Percentiles rank a stretch among this genome's conserved stretches.
These are phyloP conservation scores for Tolypocladium guangdongense DNA, from an alignment of 2,329 filamentous ascomycete species.

Conservation along the genomic window DNA sequence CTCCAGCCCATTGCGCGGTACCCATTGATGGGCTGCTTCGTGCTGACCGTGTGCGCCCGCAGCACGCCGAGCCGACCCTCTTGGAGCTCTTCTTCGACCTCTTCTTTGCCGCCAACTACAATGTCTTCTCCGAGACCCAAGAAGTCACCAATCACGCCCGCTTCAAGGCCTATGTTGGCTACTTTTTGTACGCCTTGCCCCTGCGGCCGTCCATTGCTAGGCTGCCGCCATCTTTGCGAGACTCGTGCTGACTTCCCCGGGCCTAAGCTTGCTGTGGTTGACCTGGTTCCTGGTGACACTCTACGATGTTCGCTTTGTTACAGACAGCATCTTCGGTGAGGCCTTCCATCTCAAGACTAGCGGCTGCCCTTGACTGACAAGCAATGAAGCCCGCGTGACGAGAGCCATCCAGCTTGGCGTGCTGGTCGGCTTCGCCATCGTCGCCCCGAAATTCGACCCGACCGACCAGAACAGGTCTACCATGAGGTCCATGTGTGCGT, in stretches of 20 bases:
- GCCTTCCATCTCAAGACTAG: no score
- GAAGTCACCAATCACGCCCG: slow-evolving; percentile 18
- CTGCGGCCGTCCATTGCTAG: neutral
- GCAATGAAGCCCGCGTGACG: slow-evolving; percentile 34
- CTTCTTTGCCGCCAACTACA: slow-evolving; percentile 47
- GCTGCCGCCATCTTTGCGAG: neutral
- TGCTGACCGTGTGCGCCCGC: neutral
- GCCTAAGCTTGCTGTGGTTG: slow-evolving; percentile 46
- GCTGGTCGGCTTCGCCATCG: slow-evolving; percentile 54
- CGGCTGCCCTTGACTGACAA: neutral
- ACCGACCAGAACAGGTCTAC: slow-evolving; percentile 23
- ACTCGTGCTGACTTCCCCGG: neutral
- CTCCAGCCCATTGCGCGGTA: no score
- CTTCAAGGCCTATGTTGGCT: slow-evolving; percentile 25
- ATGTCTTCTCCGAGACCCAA: slow-evolving; percentile 37
- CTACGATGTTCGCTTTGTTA: slow-evolving; percentile 55
- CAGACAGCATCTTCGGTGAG: slow-evolving; percentile 49
- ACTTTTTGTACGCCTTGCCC: slow-evolving; percentile 16
- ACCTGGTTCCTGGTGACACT: slow-evolving; percentile 56
- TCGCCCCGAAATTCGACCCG: slow-evolving; percentile 37
- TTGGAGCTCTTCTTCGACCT: slow-evolving; percentile 28
- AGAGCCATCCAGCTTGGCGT: slow-evolving; percentile 51
- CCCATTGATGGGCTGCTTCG: neutral
- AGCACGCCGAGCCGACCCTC: slow-evolving; percentile 24
- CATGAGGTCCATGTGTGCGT: slow-evolving; percentile 30